Conservation (phyloP, 163 green algal genomes). For the Botryococcus braunii region DNA sequence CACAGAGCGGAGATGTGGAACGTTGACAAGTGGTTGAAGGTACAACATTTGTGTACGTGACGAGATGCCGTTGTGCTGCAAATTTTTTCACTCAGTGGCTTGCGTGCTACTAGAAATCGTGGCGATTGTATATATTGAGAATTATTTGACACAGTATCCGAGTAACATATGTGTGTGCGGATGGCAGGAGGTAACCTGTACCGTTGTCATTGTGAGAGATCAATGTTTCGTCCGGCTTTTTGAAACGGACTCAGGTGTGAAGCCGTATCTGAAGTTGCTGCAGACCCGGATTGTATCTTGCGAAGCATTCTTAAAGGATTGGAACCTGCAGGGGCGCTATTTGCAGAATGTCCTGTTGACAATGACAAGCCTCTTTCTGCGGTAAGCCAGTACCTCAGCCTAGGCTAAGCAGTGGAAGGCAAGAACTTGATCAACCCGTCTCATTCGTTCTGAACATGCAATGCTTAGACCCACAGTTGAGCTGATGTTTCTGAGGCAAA, state of each 20-base stretch:
- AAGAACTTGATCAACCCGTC: neutral
- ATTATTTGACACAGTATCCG: neutral
- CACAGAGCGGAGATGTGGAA: constrained; percentile 73
- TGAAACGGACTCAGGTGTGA: constrained; percentile 41
- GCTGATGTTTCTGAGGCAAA: neutral
- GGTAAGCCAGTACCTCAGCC: constrained; percentile 14
- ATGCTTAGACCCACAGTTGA: neutral
- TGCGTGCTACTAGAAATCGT: neutral
- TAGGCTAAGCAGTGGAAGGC: too few relatives aligned
- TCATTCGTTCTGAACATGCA: neutral
- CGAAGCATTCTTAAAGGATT: neutral
- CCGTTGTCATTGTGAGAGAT: constrained; percentile 39
- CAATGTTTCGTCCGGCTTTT: constrained; percentile 38
- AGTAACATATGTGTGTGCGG: neutral
- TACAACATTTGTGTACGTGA: neutral
- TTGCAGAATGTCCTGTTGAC: constrained; percentile 70
- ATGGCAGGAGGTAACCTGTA: constrained; percentile 41
- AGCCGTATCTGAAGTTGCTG: neutral
- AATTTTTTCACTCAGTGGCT: constrained; percentile 2
- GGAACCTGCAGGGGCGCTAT: constrained; percentile 50
- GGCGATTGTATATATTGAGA: neutral
- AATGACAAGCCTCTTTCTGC: constrained; percentile 37
- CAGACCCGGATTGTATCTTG: neutral
- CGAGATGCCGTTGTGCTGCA: neutral
- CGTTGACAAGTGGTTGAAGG: constrained; percentile 63